phyloP scores from a whole-genome alignment of 148 eudicot genomes.

The Rhododendron henanense region DNA sequence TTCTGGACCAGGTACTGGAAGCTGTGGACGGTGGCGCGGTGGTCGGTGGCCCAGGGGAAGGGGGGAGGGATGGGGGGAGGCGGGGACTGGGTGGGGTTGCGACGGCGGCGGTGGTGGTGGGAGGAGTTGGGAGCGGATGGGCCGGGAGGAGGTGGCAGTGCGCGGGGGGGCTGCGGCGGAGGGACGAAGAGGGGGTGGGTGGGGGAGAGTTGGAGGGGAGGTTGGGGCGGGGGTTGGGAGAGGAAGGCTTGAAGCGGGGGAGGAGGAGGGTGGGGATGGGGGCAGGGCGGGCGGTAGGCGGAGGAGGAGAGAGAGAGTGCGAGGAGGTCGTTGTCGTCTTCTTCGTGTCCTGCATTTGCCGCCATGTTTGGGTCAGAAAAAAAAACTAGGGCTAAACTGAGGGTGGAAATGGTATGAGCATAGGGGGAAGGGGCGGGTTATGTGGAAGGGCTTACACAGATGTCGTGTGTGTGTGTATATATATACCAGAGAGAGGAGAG shows the following conservation, averaged over 20 bases:
- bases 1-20: conserved; percentile 14
- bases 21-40: conserved; percentile 38
- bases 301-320: conserved; percentile 5
- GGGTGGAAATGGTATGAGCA: not conserved
- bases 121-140: not conserved
- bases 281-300: not conserved
- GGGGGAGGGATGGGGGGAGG: conserved; percentile 25
- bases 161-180: not conserved
- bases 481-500: not conserved
- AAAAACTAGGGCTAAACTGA: not conserved
- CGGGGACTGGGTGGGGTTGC: not conserved
- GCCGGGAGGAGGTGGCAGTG: not conserved
- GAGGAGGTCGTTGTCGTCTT: conserved; percentile 8
- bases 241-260: not conserved
- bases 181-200: not conserved
- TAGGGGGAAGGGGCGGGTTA: not conserved
- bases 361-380: not conserved
- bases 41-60: conserved; percentile 56
- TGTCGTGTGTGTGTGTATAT: no score
- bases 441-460: no score
- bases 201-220: not conserved
- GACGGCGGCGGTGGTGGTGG: not conserved
- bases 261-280: not conserved
- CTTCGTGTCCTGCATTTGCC: not conserved
- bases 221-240: not conserved